Percentiles rank a stretch among this genome's conserved stretches.
Conservation (phyloP, 805 yeast genomes). For the Saccharomycopsis sp. region DNA sequence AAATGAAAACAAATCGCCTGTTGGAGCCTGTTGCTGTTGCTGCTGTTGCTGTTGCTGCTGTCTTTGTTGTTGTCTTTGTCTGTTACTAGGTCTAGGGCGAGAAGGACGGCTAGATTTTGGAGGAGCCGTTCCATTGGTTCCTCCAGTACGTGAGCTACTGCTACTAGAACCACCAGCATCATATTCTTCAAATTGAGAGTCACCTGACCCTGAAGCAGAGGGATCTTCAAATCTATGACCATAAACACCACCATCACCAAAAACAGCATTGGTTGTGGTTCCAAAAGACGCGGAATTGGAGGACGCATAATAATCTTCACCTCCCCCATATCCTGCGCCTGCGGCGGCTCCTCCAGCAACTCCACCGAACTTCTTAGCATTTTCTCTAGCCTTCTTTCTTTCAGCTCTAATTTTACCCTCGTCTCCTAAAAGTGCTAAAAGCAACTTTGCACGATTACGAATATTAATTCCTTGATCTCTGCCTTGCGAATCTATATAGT, state of each 20-base stretch:
- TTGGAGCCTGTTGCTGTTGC: not conserved
- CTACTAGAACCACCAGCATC: slow-evolving; percentile 31
- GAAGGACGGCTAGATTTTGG: not conserved
- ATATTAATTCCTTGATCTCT: slow-evolving; percentile 95
- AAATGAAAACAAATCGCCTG: slow-evolving; percentile 42
- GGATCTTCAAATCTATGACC: slow-evolving; percentile 61
- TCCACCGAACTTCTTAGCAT: slow-evolving; percentile 13
- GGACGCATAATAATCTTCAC: not conserved
- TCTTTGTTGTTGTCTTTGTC: slow-evolving; percentile 1
- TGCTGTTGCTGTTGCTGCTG: not conserved
- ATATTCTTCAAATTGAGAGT: slow-evolving; percentile 52
- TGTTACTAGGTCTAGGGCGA: not conserved
- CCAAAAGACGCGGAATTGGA: not conserved
- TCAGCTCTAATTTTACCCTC: slow-evolving; percentile 18
- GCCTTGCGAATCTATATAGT: slow-evolving; percentile 88
- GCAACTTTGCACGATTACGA: slow-evolving; percentile 79
- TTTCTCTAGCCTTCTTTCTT: slow-evolving; percentile 15
- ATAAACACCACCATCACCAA: slow-evolving; percentile 67
- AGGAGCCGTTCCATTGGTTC: not conserved
- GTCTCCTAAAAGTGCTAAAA: slow-evolving; percentile 54
- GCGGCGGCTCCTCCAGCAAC: slow-evolving; percentile 2
- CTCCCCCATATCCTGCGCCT: slow-evolving; percentile 1
- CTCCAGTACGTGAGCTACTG: not conserved
- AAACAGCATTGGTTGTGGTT: slow-evolving; percentile 31
- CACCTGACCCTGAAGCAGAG: slow-evolving; percentile 37